Evolutionary conservation across 768 basidiomycete genomes (phyloP), one percentile per base, ranked within the genome.

Genomic region (Suillus spraguei): DNA sequence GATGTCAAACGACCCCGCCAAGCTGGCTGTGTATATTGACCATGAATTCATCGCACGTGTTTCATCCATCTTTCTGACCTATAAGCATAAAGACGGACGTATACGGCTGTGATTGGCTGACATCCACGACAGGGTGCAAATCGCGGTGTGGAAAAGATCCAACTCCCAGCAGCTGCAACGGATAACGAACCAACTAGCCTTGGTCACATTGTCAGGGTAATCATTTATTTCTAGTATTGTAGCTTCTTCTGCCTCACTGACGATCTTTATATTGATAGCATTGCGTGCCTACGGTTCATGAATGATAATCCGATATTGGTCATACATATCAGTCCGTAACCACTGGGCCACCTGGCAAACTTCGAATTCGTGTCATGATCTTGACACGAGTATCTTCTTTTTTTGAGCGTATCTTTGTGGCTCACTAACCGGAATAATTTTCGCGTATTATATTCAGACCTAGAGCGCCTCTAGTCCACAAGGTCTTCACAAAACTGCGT

Each of bases 1-100:
- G 9, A 89, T 93, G 86, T 89, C 88, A 17, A 91, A 92, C 66
- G 86, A 91, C 71, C 87, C 87, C 10, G 83, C 81, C 3, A 90
- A 89, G 72, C 82, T 44, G 28, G 90, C 83, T 89, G 90, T 59
- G 86, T 87, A 87, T 81, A 4, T 65, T n/a, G 35, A 59, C 59
- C 24, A 35, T 56, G 16, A 54, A 54, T 22, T 14, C 13, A 41
- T 39, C 22, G 42, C 36, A 35, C 42, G 13, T 35, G 10, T 49
- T 20, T 38, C 0, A 44, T 41, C 32, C 53, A 46, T 54, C n/a
- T 44, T 46, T 36, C 41, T 14, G 17, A 14, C 46, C 16, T 53
- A 33, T n/a, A 59, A 55, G 5, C 24, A 36, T 38, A 33, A 63
- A 81, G 87, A 89, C 66, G 88, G 91, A 70, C 28, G 28, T 28